Evolutionary conservation across 225 moss, liverwort and hornwort species (phyloP), one percentile per base, ranked within the genome.

Genomic region (Sphagnum contortum): DNA sequence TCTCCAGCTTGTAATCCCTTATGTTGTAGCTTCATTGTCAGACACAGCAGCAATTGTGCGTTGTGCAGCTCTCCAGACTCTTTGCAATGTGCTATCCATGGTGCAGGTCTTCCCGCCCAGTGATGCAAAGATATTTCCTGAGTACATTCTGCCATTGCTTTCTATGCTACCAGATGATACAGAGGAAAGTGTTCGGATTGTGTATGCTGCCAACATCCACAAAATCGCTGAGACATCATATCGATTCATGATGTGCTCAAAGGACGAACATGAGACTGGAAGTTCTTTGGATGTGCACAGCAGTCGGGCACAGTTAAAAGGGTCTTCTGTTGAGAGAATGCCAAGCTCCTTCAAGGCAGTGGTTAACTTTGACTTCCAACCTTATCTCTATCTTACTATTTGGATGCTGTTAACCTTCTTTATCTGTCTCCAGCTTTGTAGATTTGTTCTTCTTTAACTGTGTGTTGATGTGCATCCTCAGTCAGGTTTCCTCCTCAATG

Each of bases 61-160:
- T 53, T 98, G 96, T 74, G 90, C 96, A 62, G 92, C 96, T 65
- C 83, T 98, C 66, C 89, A 92, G 77, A 92, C 92, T 49, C 74
- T 92, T 52, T 98, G 96, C 72, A 85, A 89, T 81, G 83, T 98
- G 55, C 74, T 98, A 62, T 87, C 89, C 53, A 76, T 88, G 79
- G 88, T 92, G 59, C 81, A 93, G 76, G 84, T 68, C 61, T 93
- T 98, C 50, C 93, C 93, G 60, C 82, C 98, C 50, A 89, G 98
- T 67, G 98, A 98, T 78, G 90, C 93, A 55, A 98, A 98, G 73
- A 93, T 98, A 67, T 98, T 98, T 64, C 98, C 98, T n/a, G 93
- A 93, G 66, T 98, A 93, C 53, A 98, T 93, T 65, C 48, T 98
- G 44, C 93, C 98, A 67, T 84, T 98, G 67, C 91, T 98, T 67